Percentiles rank a stretch among this genome's conserved stretches.
Evolutionary conservation across 2,329 filamentous ascomycete genomes (phyloP).

Genomic region (Trichophaea hybrida): DNA sequence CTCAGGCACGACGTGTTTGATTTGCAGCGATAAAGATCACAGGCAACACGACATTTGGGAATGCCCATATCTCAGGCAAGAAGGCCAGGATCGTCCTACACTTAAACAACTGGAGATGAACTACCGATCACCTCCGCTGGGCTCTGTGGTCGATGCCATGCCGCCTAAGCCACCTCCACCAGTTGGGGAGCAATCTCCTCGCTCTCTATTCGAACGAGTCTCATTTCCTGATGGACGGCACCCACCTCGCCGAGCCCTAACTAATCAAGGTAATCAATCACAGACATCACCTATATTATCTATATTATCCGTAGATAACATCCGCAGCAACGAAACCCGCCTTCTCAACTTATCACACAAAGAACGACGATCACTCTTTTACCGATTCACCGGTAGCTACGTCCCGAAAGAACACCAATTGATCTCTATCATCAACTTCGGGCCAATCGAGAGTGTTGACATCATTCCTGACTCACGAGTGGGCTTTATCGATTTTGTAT

Average conservation of each 20-base stretch:
- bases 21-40: background rate
- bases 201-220: slow-evolving; percentile 1
- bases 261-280: background rate
- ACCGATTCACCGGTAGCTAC: background rate
- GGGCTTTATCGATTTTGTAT: background rate
- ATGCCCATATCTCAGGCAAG: background rate
- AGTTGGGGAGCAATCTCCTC: background rate
- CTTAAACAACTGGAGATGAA: background rate
- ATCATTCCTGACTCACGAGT: background rate
- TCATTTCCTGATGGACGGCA: background rate
- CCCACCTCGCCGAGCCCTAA: background rate
- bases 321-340: background rate
- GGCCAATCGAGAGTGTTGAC: background rate
- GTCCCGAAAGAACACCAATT: background rate
- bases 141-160: background rate
- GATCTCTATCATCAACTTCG: background rate
- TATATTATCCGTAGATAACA: background rate
- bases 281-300: background rate
- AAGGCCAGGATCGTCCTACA: background rate
- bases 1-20: background rate
- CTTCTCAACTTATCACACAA: background rate
- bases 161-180: background rate
- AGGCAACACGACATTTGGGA: background rate
- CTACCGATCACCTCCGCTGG: background rate
- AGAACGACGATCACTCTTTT: background rate